A percentile compares a stretch with the other conserved stretches of the same genome.
Evolutionary conservation across 345 rosid genomes (phyloP).

Genomic region (Erodium maritimum): DNA sequence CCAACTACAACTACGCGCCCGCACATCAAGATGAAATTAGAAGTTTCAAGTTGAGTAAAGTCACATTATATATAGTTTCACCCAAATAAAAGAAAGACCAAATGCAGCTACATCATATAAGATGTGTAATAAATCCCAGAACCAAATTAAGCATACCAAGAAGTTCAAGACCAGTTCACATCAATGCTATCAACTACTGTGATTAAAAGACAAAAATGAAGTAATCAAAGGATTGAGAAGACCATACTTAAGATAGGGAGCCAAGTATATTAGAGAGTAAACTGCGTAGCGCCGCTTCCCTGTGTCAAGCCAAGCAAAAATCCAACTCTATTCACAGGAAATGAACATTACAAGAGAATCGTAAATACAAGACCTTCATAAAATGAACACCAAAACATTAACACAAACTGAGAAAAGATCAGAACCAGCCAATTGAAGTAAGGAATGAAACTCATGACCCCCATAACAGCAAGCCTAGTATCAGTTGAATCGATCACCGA

Average conservation of each 20-base stretch:
- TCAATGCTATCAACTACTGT: background rate
- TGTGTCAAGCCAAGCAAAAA: constrained; percentile 95
- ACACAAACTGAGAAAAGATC: background rate
- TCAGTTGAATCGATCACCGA: constrained; percentile 51
- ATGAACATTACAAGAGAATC: background rate
- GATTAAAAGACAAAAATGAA: background rate
- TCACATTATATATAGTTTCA: background rate
- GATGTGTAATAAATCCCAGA: too few relatives aligned
- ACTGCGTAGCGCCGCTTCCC: constrained; percentile 71
- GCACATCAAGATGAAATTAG: background rate
- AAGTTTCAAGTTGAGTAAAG: background rate
- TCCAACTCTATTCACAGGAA: constrained; percentile 63
- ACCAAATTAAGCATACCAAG: background rate
- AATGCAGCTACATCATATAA: too few relatives aligned
- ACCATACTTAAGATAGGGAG: constrained; percentile 67
- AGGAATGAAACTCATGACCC: constrained; percentile 82
- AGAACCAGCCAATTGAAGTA: constrained; percentile 95
- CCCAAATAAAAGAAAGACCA: too few relatives aligned
- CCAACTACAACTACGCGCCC: background rate
- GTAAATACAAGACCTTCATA: background rate
- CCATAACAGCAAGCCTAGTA: constrained; percentile 78
- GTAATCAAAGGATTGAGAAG: background rate
- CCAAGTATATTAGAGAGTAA: constrained; percentile 63
- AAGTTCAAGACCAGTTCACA: background rate
- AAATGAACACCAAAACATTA: background rate